Evolutionary conservation across 345 rosid species (phyloP), one percentile per base, ranked within the genome.

Genomic region (Eutrema heterophyllum): DNA sequence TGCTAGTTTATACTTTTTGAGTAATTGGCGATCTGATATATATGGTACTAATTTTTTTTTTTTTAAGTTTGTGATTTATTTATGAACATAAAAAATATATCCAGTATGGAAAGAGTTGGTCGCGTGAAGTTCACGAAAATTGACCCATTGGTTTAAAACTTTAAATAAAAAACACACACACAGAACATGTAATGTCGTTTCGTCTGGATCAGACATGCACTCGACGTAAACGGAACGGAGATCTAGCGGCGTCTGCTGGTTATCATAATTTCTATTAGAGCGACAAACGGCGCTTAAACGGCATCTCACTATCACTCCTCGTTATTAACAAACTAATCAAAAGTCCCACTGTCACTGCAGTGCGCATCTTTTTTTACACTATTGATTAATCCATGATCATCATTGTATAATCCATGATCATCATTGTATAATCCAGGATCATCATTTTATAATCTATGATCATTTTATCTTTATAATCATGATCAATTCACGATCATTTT

Each of bases 181-280:
- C n/a, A 71, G 1, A 64, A 54, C 43, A 67, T 46, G 67, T 66
- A 24, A 41, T 67, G 62, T 59, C 54, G 49, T 74, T 12, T 46
- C 55, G 32, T 58, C 5, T 15, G 32, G 46, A 55, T 46, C 16
- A 64, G 38, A 66, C 77, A 78, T 41, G 70, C 77, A 67, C 81
- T 21, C 81, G 77, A 78, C 78, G 81, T 78, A 78, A 78, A 78
- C 81, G 78, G 78, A 78, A 72, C 81, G 81, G 70, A 66, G 77
- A 78, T 78, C 3, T 35, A 72, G 69, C 70, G 73, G 52, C 77
- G 43, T 13, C 10, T 49, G 27, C 38, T 38, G 32, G 21, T 58
- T 4, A 16, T 56, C 35, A 56, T 27, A 30, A 40, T 30, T 49
- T 74, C 27, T 5, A 18, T 1, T 2, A n/a, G n/a, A 70, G 65